Evolutionary conservation across 345 rosid species (phyloP), one percentile per base, ranked within the genome.

Genomic region (Microcos paniculata): DNA sequence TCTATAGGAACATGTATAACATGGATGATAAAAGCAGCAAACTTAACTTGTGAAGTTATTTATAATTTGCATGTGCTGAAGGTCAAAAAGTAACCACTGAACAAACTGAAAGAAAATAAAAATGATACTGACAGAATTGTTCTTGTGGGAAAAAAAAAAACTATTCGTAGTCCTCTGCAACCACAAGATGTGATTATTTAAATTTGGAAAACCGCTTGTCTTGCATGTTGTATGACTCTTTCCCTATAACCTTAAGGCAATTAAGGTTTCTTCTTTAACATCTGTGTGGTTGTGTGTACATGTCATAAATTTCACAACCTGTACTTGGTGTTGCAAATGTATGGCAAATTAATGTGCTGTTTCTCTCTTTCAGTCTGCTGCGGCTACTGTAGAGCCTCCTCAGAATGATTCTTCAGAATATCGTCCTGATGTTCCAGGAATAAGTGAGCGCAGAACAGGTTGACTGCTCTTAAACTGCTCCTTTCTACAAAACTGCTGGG

Each of bases 401-500:
- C 61, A 62, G 73, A 49, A 51, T 75, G 85, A 77, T 71, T 65
- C 73, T 67, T 70, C 52, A 19, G 80, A 80, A 73, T 80, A 59
- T 80, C 82, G 71, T 65, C 92, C 92, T 61, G 78, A 82, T 83
- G 88, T 90, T 68, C 90, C 88, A 6, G 82, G 86, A 72, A 90
- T 84, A 57, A 84, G 86, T 70, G 87, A 89, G 75, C 85, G 87
- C 75, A 84, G 84, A 76, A 84, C 87, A 75, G 99, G 99, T 96
- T 78, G 76, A 81, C 82, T 67, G 11, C 56, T 74, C 42, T 62
- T 52, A 13, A 65, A n/a, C 33, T 57, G 81, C 57, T 58, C 61
- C 70, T 72, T 61, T 43, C 15, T 49, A 42, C 19, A 51, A 23
- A 31, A 40, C 57, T 77, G 69, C 71, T 66, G 12, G 57, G 63